Conservation (phyloP, 768 basidiomycete species). For the Leucocoprinus leucothites region DNA sequence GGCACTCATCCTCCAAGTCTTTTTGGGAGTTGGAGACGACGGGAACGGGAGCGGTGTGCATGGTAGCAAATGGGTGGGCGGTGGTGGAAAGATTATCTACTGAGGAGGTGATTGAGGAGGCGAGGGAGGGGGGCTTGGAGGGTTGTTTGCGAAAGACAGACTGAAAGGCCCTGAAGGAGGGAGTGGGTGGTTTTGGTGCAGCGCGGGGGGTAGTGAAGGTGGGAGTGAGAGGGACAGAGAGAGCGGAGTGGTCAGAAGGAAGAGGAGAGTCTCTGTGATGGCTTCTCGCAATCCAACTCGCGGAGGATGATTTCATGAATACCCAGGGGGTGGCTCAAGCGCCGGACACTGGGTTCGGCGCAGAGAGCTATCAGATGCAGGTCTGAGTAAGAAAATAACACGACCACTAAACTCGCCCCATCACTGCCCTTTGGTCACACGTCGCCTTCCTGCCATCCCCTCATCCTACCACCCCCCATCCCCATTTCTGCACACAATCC, state of each 20-base stretch:
- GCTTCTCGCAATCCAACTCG: constrained; percentile 38
- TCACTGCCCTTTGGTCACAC: too few relatives aligned
- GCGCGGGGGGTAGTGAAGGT: constrained; percentile 37
- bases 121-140: constrained; percentile 42
- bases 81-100: constrained; percentile 35
- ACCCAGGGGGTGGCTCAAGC: neutral
- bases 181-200: constrained; percentile 22
- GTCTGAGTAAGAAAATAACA: too few relatives aligned
- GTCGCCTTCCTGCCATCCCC: too few relatives aligned
- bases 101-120: constrained; percentile 41
- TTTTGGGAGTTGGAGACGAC: constrained; percentile 66
- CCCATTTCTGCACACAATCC: too few relatives aligned
- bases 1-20: constrained; percentile 89
- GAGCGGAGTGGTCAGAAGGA: constrained; percentile 30
- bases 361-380: too few relatives aligned
- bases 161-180: constrained; percentile 41
- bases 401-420: too few relatives aligned
- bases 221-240: constrained; percentile 41
- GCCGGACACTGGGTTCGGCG: too few relatives aligned
- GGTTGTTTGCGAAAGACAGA: constrained; percentile 50
- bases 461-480: too few relatives aligned
- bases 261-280: constrained; percentile 34
- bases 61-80: constrained; percentile 55
- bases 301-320: constrained; percentile 39
- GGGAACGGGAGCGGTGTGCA: constrained; percentile 65